Percentiles rank a stretch among this genome's conserved stretches.
phyloP scores from a whole-genome alignment of 1,284 basidiomycete species.

The Tausonia pullulans region DNA sequence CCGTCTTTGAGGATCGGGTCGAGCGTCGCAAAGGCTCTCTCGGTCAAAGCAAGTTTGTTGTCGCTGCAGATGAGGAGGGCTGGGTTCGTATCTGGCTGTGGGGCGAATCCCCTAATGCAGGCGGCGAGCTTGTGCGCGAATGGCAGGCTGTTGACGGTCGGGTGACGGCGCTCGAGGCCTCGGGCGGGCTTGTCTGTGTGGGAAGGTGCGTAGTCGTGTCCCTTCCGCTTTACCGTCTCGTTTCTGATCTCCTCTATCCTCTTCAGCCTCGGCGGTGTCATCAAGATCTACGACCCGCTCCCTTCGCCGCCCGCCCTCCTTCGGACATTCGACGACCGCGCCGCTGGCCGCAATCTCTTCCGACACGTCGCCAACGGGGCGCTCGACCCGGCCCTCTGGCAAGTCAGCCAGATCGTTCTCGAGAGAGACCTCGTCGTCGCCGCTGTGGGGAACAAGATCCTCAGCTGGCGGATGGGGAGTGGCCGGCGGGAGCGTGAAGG shows the following conservation, averaged over 20 bases:
- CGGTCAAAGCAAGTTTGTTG: conserved; percentile 25
- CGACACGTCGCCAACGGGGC: conserved; percentile 37
- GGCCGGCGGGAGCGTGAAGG: conserved; percentile 29
- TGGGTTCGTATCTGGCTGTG: conserved; percentile 45
- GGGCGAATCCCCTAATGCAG: conserved; percentile 24
- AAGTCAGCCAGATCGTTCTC: conserved; percentile 52
- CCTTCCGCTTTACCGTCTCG: neutral
- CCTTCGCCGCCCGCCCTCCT: conserved; percentile 41
- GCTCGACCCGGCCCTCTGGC: conserved; percentile 37
- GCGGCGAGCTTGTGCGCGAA: conserved; percentile 32
- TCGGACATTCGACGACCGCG: conserved; percentile 39
- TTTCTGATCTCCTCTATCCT: conserved; percentile 20
- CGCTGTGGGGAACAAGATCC: conserved; percentile 49
- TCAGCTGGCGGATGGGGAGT: conserved; percentile 56
- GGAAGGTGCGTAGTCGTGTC: conserved; percentile 34
- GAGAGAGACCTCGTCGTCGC: conserved; percentile 53
- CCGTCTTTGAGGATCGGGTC: conserved; percentile 2
- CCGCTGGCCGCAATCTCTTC: conserved; percentile 22
- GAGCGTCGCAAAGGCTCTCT: conserved; percentile 9
- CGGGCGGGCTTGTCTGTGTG: conserved; percentile 46
- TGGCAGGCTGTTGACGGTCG: conserved; percentile 51
- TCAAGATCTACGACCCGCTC: conserved; percentile 55
- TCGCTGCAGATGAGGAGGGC: conserved; percentile 46
- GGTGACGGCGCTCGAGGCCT: conserved; percentile 53
- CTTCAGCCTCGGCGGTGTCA: conserved; percentile 43